These are phyloP conservation scores for Rhinocladiella similis DNA, from an alignment of 2,329 filamentous ascomycete species.

Conservation along the genomic window DNA sequence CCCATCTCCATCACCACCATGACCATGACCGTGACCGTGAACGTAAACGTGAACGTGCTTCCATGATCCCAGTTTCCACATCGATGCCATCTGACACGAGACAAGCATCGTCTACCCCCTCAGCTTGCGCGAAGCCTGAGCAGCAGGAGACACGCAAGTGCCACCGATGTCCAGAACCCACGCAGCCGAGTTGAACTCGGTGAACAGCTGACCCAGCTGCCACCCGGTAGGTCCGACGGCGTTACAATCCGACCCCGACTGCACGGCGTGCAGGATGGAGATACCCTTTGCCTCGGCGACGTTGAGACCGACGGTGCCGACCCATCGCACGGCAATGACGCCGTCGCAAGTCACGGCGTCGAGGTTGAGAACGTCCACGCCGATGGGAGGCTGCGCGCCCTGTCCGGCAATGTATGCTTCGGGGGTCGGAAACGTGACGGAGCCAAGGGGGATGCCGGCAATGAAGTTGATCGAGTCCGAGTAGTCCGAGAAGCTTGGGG, in stretches of 20 bases:
- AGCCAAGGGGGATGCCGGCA: slow-evolving; percentile 31
- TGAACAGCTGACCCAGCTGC: slow-evolving; percentile 35
- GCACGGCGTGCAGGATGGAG: slow-evolving; percentile 31
- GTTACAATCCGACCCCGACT: slow-evolving; percentile 9
- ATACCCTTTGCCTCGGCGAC: slow-evolving; percentile 34
- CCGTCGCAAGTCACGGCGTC: slow-evolving; percentile 33
- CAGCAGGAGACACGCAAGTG: slow-evolving; percentile 16
- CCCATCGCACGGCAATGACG: slow-evolving; percentile 37
- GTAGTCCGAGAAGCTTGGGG: slow-evolving; percentile 34
- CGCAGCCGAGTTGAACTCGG: slow-evolving; percentile 38
- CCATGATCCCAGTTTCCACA: too few species aligned
- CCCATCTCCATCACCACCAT: too few species aligned
- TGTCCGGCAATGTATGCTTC: slow-evolving; percentile 33
- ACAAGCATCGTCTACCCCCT: background rate
- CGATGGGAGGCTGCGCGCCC: slow-evolving; percentile 34
- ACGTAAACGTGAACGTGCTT: too few species aligned
- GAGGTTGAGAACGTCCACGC: slow-evolving; percentile 31
- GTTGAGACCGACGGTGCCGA: slow-evolving; percentile 25
- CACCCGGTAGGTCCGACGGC: slow-evolving; percentile 28
- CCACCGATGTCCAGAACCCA: slow-evolving; percentile 26
- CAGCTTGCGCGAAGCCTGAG: slow-evolving; percentile 2
- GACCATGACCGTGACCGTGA: too few species aligned
- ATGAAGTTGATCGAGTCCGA: slow-evolving; percentile 35
- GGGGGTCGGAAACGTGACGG: slow-evolving; percentile 36
- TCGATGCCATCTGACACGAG: too few species aligned